Percentiles rank a stretch among this genome's conserved stretches.
Evolutionary conservation across 2,329 filamentous ascomycete genomes (phyloP).

Genomic region (Ploettnerulaceae sp.): DNA sequence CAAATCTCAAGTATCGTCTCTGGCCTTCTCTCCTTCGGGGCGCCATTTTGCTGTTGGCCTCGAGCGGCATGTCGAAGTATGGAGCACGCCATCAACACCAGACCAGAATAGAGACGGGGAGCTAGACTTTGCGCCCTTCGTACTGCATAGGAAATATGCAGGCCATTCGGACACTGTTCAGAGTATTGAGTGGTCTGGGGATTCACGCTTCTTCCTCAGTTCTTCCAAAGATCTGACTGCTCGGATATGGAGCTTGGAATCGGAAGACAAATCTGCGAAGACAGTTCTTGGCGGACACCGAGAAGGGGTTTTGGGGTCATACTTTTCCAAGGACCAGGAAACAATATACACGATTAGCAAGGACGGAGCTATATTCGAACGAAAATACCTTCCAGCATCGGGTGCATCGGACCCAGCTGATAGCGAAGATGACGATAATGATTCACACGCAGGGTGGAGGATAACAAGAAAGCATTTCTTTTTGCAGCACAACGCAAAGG

Average conservation of each 20-base stretch:
- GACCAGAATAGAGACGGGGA: constrained; percentile 74
- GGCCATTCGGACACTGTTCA: constrained; percentile 86
- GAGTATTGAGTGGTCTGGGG: constrained; percentile 90
- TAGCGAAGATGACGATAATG: constrained; percentile 51
- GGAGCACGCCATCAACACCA: constrained; percentile 90
- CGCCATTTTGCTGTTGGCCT: constrained; percentile 85
- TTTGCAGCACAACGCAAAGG: constrained; percentile 80
- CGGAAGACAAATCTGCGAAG: constrained; percentile 81
- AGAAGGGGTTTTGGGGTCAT: constrained; percentile 88
- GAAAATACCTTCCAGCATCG: constrained; percentile 70
- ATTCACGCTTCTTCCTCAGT: constrained; percentile 92
- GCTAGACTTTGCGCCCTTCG: constrained; percentile 91
- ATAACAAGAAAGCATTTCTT: constrained; percentile 92
- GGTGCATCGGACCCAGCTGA: constrained; percentile 50
- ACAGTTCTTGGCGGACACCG: constrained; percentile 89
- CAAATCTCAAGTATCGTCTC: constrained; percentile 71
- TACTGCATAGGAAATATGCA: constrained; percentile 77
- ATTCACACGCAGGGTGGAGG: constrained; percentile 76
- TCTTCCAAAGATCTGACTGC: constrained; percentile 89
- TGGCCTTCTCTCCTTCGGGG: constrained; percentile 88
- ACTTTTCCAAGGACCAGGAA: constrained; percentile 93
- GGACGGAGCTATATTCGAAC: constrained; percentile 93
- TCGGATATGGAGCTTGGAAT: constrained; percentile 88
- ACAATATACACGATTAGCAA: constrained; percentile 94
- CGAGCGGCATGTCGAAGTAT: constrained; percentile 85